These are phyloP conservation scores for Cucurbita maxima DNA, from an alignment of 306 rosid genomes.

Conservation along the genomic window DNA sequence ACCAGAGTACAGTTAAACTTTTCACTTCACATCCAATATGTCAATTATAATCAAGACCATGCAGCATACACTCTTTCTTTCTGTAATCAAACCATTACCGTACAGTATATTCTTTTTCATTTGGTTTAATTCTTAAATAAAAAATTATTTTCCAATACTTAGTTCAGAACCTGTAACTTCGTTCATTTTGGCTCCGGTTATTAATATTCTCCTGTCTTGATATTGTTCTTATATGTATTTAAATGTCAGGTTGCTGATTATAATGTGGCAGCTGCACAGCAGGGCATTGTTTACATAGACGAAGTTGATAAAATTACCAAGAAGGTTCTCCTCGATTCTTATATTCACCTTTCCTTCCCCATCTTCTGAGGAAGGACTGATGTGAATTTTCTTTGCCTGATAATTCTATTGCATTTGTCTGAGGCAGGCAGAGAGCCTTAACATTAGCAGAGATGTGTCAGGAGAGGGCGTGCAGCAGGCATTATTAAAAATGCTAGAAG, in stretches of 20 bases:
- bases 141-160: not conserved
- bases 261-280: constrained; percentile 90
- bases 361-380: not conserved
- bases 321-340: constrained; percentile 36
- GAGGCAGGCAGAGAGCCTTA: constrained; percentile 84
- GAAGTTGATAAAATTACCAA: constrained; percentile 98
- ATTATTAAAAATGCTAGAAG: constrained; percentile 93
- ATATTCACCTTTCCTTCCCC: not conserved
- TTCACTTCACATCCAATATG: not conserved
- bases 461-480: constrained; percentile 99
- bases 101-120: not conserved
- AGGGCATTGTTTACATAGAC: constrained; percentile 94
- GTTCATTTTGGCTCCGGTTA: not conserved
- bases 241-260: constrained; percentile 75
- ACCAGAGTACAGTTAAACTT: not conserved
- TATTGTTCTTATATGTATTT: not conserved
- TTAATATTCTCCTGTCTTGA: not conserved
- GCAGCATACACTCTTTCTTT: not conserved
- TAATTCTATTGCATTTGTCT: not conserved
- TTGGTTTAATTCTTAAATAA: not conserved
- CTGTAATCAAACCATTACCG: not conserved
- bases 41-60: not conserved
- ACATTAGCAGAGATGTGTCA: constrained; percentile 93
- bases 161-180: not conserved
- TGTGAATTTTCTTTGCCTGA: constrained; percentile 7